These are phyloP conservation scores for Eutrema salsugineum DNA, from an alignment of 441 rosid species.

Conservation along the genomic window DNA sequence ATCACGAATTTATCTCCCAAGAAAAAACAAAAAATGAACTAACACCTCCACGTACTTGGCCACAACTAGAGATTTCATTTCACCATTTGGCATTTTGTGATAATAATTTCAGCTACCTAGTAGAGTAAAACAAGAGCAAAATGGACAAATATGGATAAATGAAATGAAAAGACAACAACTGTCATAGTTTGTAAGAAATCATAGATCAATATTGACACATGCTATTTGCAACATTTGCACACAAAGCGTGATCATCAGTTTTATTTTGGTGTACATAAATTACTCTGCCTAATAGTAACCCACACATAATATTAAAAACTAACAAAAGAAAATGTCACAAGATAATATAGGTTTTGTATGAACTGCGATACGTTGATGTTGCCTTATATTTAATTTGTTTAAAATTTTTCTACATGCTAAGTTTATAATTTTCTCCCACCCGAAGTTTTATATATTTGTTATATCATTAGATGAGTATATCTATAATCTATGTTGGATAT, in stretches of 20 bases:
- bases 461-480: too few species aligned
- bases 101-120: neutral
- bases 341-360: too few species aligned
- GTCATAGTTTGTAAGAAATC: slow-evolving; percentile 7
- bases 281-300: neutral
- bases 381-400: too few species aligned
- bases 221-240: neutral
- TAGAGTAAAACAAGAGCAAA: neutral
- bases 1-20: neutral
- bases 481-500: too few species aligned
- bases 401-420: too few species aligned
- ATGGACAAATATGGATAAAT: neutral
- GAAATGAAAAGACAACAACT: neutral
- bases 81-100: slow-evolving; percentile 4
- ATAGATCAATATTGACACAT: slow-evolving; percentile 16
- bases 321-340: too few species aligned
- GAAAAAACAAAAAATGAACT: neutral
- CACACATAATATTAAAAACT: neutral
- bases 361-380: too few species aligned
- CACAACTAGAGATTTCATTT: neutral
- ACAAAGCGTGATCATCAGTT: neutral
- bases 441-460: neutral
- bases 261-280: neutral
- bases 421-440: neutral
- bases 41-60: neutral